Base-by-base conservation (phyloP, 1,284 basidiomycete species). In the Macrocybe sp. region DNA sequence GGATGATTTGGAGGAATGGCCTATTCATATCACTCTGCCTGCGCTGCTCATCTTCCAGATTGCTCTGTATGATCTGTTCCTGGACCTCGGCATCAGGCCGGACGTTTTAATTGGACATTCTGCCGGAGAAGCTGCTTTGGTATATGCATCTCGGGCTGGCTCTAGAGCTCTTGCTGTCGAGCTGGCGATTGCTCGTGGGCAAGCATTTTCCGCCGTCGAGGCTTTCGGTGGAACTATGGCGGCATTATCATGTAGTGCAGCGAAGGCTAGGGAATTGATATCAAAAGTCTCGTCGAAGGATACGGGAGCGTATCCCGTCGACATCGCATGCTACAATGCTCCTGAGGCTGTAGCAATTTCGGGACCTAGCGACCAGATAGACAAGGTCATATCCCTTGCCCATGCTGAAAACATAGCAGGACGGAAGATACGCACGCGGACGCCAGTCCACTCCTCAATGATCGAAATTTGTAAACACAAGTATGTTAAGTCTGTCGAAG, bases 21-120 rank as follows among this genome's bases (percentile, higher is more conserved):
- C 64, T 6, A 59, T 64, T 3, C 64, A 65, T 50, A 48, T 72
- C 7, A 72, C 59, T 3, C 55, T 71, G 3, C 67, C 70, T 3
- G 59, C 71, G 0, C 47, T 75, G 7, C 57, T 68, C 1, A 70
- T 75, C 43, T 45, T 73, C 47, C 74, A 76, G 51, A 67, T 75
- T 4, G 74, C 73, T 0, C 51, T 74, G 2, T 63, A 68, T 45
- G 74, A 76, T 42, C 56, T 69, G 1, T 55, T 76, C 0, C 46
- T 49, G 4, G 56, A 55, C 28, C 41, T 72, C 7, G 68, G 69
- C 6, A 46, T 74, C 16, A 44, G 45, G 2, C 68, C 72, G 0
- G 61, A 68, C 40, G 53, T 59, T 6, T 51, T 73, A 6, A 36
- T 73, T 7, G 72, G 70, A 0, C 71, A 73, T 55, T 73, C 70